These are phyloP conservation scores for Lactarius quietus DNA, from an alignment of 768 basidiomycete species.

Conservation along the genomic window DNA sequence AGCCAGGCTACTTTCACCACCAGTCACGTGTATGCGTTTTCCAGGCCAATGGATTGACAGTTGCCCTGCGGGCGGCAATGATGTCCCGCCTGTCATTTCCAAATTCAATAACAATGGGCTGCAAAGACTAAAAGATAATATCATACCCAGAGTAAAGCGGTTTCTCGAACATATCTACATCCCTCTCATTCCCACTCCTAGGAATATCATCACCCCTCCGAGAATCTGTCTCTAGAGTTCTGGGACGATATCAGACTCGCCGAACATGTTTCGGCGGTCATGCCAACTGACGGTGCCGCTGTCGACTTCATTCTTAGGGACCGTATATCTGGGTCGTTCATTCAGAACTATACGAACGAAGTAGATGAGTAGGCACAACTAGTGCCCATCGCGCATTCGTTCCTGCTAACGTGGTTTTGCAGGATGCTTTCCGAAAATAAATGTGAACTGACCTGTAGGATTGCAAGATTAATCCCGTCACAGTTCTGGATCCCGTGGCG, in stretches of 20 bases:
- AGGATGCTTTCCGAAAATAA: neutral
- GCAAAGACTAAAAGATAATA: neutral
- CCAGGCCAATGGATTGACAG: neutral
- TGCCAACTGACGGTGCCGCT: neutral
- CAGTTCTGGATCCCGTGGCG: neutral
- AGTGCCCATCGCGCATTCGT: neutral
- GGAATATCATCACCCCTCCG: neutral
- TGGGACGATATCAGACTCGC: slow-evolving; percentile 4
- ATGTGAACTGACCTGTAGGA: neutral
- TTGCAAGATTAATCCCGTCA: neutral
- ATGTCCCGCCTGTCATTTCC: neutral
- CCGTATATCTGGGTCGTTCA: neutral
- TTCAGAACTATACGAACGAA: neutral
- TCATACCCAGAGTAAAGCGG: neutral
- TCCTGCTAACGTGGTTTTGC: neutral
- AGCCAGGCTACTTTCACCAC: neutral
- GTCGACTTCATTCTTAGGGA: neutral
- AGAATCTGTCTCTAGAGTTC: neutral
- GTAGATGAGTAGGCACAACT: neutral
- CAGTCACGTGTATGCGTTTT: neutral
- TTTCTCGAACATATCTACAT: neutral
- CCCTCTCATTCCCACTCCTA: neutral
- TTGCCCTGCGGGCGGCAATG: neutral
- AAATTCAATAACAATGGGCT: neutral
- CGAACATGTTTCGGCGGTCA: neutral